These are phyloP conservation scores for Fagus crenata DNA, from an alignment of 306 rosid genomes.

Conservation along the genomic window DNA sequence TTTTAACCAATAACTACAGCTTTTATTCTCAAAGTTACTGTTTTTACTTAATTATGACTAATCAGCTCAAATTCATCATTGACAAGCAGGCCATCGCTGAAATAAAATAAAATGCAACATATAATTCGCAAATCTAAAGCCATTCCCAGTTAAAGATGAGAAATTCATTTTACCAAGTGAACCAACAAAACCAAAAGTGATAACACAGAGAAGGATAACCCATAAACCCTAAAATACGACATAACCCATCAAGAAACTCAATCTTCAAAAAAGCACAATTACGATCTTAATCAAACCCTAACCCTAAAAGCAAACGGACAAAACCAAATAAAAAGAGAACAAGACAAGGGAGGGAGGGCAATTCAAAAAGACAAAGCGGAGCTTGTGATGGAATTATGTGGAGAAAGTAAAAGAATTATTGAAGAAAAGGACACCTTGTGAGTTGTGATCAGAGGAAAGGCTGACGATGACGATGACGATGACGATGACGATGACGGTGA, in stretches of 20 bases:
- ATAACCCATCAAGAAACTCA: background rate
- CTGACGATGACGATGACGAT: too few relatives aligned
- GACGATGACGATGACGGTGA: background rate
- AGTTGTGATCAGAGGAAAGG: background rate
- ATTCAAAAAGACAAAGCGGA: conserved; percentile 1
- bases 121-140: conserved; percentile 9
- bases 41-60: background rate
- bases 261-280: conserved; percentile 11
- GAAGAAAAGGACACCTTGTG: background rate
- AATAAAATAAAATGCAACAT: background rate
- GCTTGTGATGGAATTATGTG: background rate
- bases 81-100: background rate
- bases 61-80: background rate
- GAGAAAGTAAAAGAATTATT: background rate
- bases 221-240: conserved; percentile 7
- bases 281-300: conserved; percentile 12
- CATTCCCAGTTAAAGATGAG: conserved; percentile 5
- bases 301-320: conserved; percentile 6
- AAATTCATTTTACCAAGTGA: conserved; percentile 10
- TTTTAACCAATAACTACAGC: background rate
- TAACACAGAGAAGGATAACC: background rate
- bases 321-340: background rate
- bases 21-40: background rate
- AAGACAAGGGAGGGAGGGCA: background rate
- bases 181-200: conserved; percentile 11